Evolutionary conservation across 225 moss, liverwort and hornwort genomes (phyloP).

Genomic region (Physcomitrium patens): DNA sequence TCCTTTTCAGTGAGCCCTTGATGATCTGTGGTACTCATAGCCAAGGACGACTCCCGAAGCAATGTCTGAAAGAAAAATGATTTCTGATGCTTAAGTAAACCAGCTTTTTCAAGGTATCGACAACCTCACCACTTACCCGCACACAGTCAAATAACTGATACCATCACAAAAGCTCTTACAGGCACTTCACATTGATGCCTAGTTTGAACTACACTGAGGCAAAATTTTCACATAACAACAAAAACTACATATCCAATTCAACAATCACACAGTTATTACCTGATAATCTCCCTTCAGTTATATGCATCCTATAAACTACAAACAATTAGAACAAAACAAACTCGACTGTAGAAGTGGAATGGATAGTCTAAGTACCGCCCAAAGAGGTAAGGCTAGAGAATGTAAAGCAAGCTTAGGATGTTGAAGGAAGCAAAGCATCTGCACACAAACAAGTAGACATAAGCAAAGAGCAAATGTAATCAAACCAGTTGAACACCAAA

Average conservation of each 20-base stretch:
- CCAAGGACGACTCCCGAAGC: constrained; percentile 74
- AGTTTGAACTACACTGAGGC: background rate
- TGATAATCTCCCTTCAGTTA: background rate
- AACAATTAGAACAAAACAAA: background rate
- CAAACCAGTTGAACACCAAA: background rate
- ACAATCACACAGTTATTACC: constrained; percentile 7
- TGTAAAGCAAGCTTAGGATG: constrained; percentile 77
- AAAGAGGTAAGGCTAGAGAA: constrained; percentile 86
- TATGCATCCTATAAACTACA: background rate
- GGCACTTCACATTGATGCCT: background rate
- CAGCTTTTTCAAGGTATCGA: background rate
- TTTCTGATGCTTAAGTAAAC: constrained; percentile 3
- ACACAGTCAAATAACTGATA: background rate
- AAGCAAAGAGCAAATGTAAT: constrained; percentile 2
- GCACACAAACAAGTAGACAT: constrained; percentile 35
- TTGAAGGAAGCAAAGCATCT: constrained; percentile 97
- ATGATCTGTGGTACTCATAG: constrained; percentile 58
- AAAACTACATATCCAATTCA: constrained; percentile 7
- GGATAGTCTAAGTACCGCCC: constrained; percentile 65
- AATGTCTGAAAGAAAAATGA: constrained; percentile 62
- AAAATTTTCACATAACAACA: constrained; percentile 8
- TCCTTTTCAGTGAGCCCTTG: constrained; percentile 64
- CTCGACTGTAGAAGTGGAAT: constrained; percentile 1
- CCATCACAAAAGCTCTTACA: constrained; percentile 14
- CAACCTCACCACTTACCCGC: background rate